These are phyloP conservation scores for Gyromitra esculenta DNA, from an alignment of 2,329 filamentous ascomycete species.

Conservation along the genomic window DNA sequence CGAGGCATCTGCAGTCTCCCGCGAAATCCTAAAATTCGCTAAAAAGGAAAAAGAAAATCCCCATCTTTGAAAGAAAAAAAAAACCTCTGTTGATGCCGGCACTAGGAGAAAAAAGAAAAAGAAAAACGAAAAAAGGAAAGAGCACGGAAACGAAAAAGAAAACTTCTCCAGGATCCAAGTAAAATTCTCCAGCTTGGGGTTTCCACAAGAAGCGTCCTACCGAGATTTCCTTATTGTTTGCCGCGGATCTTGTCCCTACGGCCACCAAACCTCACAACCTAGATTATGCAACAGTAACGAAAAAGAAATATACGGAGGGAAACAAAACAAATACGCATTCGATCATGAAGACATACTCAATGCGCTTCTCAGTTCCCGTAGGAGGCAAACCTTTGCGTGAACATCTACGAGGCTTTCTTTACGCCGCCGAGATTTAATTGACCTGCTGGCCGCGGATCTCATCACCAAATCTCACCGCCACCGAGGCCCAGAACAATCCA, in stretches of 20 bases:
- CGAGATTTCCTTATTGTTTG: not conserved
- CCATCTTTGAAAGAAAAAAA: not conserved
- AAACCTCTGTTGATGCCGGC: not conserved
- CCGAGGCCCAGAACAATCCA: not conserved
- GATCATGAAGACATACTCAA: constrained; percentile 5
- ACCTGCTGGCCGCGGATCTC: not conserved
- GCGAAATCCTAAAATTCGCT: not conserved
- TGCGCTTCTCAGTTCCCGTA: not conserved
- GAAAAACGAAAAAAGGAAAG: constrained; percentile 1
- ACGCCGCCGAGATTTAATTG: not conserved
- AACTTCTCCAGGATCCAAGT: not conserved
- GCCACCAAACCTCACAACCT: constrained; percentile 8
- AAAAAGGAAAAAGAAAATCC: not conserved
- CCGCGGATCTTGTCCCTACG: constrained; percentile 5
- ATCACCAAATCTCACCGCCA: constrained; percentile 9
- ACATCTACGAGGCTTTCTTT: not conserved
- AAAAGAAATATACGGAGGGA: constrained; percentile 8
- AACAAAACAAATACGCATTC: constrained; percentile 9
- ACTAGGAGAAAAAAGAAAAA: not conserved
- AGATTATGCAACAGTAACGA: not conserved
- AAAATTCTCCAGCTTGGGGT: not conserved
- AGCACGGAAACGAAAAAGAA: not conserved
- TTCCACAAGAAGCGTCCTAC: not conserved
- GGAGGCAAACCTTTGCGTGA: not conserved
- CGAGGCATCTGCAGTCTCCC: constrained; percentile 2